Percentiles rank a stretch among this genome's conserved stretches.
Conservation (phyloP, 306 rosid genomes). For the Delonix regia region DNA sequence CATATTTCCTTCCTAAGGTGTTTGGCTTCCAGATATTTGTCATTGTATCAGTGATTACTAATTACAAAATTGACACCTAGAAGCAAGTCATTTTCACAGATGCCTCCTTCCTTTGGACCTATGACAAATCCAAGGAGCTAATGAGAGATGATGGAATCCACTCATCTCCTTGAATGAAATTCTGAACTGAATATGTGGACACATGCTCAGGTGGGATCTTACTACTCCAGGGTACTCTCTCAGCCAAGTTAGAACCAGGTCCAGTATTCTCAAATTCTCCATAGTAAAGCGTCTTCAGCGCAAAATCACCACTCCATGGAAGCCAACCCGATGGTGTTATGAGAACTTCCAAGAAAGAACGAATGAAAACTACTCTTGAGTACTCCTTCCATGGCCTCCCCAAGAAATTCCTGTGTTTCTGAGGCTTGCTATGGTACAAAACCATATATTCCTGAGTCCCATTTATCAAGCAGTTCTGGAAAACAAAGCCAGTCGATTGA, state of each 20-base stretch:
- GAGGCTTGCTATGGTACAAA: conserved; percentile 70
- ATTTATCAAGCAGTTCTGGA: conserved; percentile 71
- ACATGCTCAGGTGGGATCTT: conserved; percentile 67
- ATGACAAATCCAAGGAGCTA: conserved; percentile 16
- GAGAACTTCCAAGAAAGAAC: conserved; percentile 58
- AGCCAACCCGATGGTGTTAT: conserved; percentile 69
- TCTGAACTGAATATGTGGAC: conserved; percentile 59
- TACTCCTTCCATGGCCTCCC: conserved; percentile 99
- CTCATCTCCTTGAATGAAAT: conserved; percentile 85
- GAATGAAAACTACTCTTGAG: conserved; percentile 71
- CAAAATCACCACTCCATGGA: conserved; percentile 76
- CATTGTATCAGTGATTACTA: not conserved
- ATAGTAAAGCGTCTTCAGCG: conserved; percentile 68
- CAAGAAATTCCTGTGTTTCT: conserved; percentile 73
- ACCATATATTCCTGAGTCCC: conserved; percentile 83
- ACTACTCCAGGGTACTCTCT: conserved; percentile 75
- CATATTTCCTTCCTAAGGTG: too few species aligned
- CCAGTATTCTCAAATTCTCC: conserved; percentile 79
- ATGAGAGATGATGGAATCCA: conserved; percentile 57
- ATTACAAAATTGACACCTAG: not conserved
- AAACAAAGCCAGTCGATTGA: conserved; percentile 77
- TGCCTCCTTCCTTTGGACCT: not conserved
- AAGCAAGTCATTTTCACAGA: not conserved
- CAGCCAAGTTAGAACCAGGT: conserved; percentile 50
- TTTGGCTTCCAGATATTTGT: not conserved